Percentiles rank a stretch among this genome's conserved stretches.
These are phyloP conservation scores for Penicillium ucsense DNA, from an alignment of 495 filamentous ascomycete genomes.

Conservation along the genomic window DNA sequence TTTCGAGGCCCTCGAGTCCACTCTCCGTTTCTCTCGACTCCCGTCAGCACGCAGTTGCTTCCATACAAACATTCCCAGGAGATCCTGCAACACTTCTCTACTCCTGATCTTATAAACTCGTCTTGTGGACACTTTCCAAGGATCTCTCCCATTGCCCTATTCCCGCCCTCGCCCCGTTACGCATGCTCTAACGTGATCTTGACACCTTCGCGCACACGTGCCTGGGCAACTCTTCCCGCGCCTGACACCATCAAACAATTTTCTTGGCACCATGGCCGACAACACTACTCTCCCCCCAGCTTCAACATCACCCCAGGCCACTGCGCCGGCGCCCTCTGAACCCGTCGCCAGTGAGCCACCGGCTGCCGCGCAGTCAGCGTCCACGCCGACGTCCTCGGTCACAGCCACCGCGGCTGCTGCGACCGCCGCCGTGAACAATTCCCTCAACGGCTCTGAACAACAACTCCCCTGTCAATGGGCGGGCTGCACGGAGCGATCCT, in stretches of 20 bases:
- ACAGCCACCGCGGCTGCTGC: conserved; percentile 32
- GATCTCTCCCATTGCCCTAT: too few relatives aligned
- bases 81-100: too few relatives aligned
- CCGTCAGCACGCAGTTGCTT: conserved; percentile 3
- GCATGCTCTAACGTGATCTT: too few relatives aligned
- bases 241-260: conserved; percentile 15
- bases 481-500: conserved; percentile 71
- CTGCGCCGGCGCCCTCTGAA: conserved; percentile 17
- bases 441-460: conserved; percentile 36
- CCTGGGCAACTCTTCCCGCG: conserved; percentile 13
- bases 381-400: conserved; percentile 20
- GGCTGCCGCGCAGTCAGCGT: conserved; percentile 10
- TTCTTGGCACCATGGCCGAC: conserved; percentile 24
- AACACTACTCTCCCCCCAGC: conserved; percentile 12
- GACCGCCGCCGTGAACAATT: conserved; percentile 34
- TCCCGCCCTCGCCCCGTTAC: too few relatives aligned
- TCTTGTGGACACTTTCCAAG: too few relatives aligned
- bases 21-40: too few relatives aligned
- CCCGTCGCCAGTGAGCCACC: conserved; percentile 19
- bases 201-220: conserved; percentile 2
- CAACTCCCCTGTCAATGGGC: conserved; percentile 79
- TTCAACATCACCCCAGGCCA: conserved; percentile 12
- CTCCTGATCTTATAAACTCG: too few relatives aligned
- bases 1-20: too few relatives aligned
- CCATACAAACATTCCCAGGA: background rate